These are phyloP conservation scores for Pulicaria dysenterica DNA, from an alignment of 129 eudicot genomes.

Conservation along the genomic window DNA sequence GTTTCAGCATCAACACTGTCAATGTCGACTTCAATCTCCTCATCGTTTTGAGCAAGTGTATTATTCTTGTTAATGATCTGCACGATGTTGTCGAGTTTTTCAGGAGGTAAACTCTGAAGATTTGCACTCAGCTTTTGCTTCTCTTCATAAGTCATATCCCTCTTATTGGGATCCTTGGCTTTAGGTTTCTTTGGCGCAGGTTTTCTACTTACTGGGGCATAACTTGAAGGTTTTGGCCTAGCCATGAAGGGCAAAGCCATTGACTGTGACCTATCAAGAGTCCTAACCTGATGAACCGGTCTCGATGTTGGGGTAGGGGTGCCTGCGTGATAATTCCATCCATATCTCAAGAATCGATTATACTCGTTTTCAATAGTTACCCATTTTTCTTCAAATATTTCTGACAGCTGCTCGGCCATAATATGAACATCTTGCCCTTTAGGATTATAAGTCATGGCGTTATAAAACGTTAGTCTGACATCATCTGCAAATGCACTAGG, in stretches of 20 bases:
- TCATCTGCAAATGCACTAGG: conserved; percentile 52
- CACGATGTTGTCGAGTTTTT: conserved; percentile 78
- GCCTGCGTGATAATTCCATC: conserved; percentile 44
- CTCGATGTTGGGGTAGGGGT: conserved; percentile 58
- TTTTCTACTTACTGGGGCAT: conserved; percentile 52
- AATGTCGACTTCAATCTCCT: conserved; percentile 91
- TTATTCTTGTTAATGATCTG: conserved; percentile 80
- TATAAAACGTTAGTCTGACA: conserved; percentile 47
- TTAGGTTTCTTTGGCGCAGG: conserved; percentile 86
- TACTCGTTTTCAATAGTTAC: conserved; percentile 59
- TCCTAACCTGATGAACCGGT: conserved; percentile 41
- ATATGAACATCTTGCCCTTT: conserved; percentile 54
- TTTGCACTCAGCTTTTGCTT: conserved; percentile 80
- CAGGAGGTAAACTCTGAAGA: conserved; percentile 79
- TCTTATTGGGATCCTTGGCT: conserved; percentile 86
- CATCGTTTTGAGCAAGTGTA: conserved; percentile 66
- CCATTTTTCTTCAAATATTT: conserved; percentile 84
- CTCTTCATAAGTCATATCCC: conserved; percentile 92
- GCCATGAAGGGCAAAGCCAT: conserved; percentile 46
- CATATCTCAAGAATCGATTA: conserved; percentile 40
- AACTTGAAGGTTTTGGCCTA: conserved; percentile 36
- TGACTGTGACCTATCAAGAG: conserved; percentile 54
- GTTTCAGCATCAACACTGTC: conserved; percentile 92
- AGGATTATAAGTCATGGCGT: conserved; percentile 54
- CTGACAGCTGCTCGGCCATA: conserved; percentile 76